These are phyloP conservation scores for Botrytis tulipae DNA, from an alignment of 2,329 filamentous ascomycete species.

Conservation along the genomic window DNA sequence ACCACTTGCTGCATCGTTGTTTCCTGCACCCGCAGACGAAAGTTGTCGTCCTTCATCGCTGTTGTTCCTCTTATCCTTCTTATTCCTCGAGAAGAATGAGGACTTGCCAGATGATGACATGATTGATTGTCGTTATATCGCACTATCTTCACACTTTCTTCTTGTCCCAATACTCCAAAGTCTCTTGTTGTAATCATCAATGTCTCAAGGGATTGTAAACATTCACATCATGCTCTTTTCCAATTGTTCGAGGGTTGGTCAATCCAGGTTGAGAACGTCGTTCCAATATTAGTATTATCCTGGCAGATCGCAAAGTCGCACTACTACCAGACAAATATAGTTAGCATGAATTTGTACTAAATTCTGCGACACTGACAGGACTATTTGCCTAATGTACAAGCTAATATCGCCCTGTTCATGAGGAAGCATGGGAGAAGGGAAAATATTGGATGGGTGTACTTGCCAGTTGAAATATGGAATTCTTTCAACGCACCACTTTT, in stretches of 20 bases:
- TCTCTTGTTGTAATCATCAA: conserved; percentile 30
- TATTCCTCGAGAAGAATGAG: conserved; percentile 85
- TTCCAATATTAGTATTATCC: conserved; percentile 16
- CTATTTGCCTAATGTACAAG: not conserved
- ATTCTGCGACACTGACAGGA: conserved; percentile 14
- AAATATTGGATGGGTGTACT: not conserved
- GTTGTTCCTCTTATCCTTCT: conserved; percentile 67
- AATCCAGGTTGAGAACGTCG: not conserved
- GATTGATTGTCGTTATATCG: conserved; percentile 24
- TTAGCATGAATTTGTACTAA: conserved; percentile 27
- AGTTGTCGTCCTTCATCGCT: conserved; percentile 58
- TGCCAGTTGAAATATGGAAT: conserved; percentile 1
- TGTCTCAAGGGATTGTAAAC: conserved; percentile 30
- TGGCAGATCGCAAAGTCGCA: conserved; percentile 11
- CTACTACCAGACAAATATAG: conserved; percentile 28
- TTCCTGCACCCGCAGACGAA: conserved; percentile 42
- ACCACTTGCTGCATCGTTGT: conserved; percentile 59
- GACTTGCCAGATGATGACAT: conserved; percentile 18
- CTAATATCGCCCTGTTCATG: not conserved
- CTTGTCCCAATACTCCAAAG: conserved; percentile 26
- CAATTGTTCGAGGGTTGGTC: conserved; percentile 23
- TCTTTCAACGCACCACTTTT: conserved; percentile 5
- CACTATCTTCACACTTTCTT: conserved; percentile 16
- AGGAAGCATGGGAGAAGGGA: not conserved
- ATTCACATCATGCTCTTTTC: conserved; percentile 34